Evolutionary conservation across 495 filamentous ascomycete genomes (phyloP), one percentile per base, ranked within the genome.

Genomic region (Aspergillus diversus): DNA sequence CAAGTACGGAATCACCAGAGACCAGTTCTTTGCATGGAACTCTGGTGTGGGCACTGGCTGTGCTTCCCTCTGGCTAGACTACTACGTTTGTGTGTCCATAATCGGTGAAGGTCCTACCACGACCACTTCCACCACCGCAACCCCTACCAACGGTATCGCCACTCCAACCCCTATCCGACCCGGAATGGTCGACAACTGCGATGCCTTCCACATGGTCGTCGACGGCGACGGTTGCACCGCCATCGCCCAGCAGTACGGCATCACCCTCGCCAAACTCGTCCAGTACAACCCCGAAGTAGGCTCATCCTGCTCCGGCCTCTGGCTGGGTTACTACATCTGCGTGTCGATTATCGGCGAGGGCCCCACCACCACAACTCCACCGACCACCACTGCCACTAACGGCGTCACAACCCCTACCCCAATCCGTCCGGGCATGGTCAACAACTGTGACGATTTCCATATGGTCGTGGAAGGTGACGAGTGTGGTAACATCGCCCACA

Each of bases 361-460:
- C 12, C 55, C 61, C 12, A 33, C 16, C 5, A 6, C 31, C 9
- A 60, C 49, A 15, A 52, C 43, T n/a, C 39, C 55, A 4, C 17
- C 61, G 11, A 32, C 55, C 5, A 42, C 5, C 1, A 55, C 32
- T 13, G 34, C 52, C 11, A n/a, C 32, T 3, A 57, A 57, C 21
- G 39, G 55, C 0, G 27, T 57, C 17, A n/a, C 49, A 11, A 54
- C 48, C 3, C 59, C 59, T 5, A 32, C 17, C 5, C 59, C 59
- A 11, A 61, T 42, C 15, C 59, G 27, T 5, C 48, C 48, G 4
- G 63, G 64, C 33, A 66, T 68, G 61, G 52, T 63, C 11, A n/a
- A 34, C 31, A 59, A 63, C 59, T 75, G 72, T 58, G 60, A 64
- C 49, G 49, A 61, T 33, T 66, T 60, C 57, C 63, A 73, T 49